These are phyloP conservation scores for Plicaturopsis crispa DNA, from an alignment of 768 basidiomycete species.

Conservation along the genomic window DNA sequence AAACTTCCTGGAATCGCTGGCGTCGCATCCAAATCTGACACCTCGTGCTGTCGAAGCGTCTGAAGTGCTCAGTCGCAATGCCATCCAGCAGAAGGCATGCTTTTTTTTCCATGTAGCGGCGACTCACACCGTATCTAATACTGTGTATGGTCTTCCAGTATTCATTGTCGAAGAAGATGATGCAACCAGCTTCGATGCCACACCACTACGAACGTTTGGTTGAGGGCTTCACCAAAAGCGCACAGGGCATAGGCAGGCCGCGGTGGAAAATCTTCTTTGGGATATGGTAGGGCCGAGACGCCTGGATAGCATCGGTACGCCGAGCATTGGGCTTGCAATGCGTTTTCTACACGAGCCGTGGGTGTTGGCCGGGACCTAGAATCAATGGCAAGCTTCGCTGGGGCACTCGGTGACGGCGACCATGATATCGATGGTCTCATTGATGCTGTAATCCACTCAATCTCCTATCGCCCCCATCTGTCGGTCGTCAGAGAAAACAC, in stretches of 20 bases:
- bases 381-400: too few relatives aligned
- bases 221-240: constrained; percentile 70
- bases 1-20: constrained; percentile 54
- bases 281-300: constrained; percentile 43
- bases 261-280: constrained; percentile 84
- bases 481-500: too few relatives aligned
- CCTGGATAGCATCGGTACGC: too few relatives aligned
- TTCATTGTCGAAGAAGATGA: constrained; percentile 51
- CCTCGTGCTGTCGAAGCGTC: constrained; percentile 52
- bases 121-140: constrained; percentile 8
- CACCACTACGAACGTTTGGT: constrained; percentile 65
- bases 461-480: too few relatives aligned
- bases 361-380: too few relatives aligned
- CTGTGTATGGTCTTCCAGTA: constrained; percentile 37
- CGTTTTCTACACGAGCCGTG: too few relatives aligned
- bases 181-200: constrained; percentile 66
- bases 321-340: too few relatives aligned
- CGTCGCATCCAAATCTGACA: constrained; percentile 63
- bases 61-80: constrained; percentile 45
- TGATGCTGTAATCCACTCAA: too few relatives aligned
- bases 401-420: too few relatives aligned
- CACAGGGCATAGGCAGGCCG: constrained; percentile 67
- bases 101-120: constrained; percentile 2
- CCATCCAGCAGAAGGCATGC: constrained; percentile 50
- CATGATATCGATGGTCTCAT: too few relatives aligned